Percentiles rank a stretch among this genome's conserved stretches.
phyloP scores from a whole-genome alignment of 352 stramenopile genomes.

The Pythium grandisporangium region DNA sequence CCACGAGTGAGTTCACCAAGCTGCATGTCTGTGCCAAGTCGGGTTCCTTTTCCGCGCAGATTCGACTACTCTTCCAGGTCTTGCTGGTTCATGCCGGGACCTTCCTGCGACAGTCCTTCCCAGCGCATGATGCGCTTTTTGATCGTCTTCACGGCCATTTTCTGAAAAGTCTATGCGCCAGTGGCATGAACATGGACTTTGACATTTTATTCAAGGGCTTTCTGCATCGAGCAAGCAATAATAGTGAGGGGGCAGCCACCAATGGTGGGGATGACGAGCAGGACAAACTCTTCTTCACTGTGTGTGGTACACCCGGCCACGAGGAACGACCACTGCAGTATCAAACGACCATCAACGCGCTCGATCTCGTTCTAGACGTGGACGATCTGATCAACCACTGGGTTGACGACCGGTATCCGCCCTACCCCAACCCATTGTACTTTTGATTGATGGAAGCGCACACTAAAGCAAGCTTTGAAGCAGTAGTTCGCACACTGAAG shows the following conservation, averaged over 20 bases:
- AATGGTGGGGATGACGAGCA: constrained; percentile 3
- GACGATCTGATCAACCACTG: constrained; percentile 68
- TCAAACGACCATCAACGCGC: constrained; percentile 43
- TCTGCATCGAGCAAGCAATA: constrained; percentile 16
- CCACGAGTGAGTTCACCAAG: constrained; percentile 53
- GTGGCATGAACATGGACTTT: constrained; percentile 43
- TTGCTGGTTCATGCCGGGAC: constrained; percentile 27
- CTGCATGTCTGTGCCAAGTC: constrained; percentile 44
- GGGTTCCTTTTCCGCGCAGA: constrained; percentile 31
- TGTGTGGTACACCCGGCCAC: constrained; percentile 38
- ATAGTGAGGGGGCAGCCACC: not conserved
- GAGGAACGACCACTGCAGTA: constrained; percentile 43
- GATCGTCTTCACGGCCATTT: constrained; percentile 28
- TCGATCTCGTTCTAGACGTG: constrained; percentile 50
- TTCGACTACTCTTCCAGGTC: constrained; percentile 35
- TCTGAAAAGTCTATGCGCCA: constrained; percentile 31
- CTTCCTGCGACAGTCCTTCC: constrained; percentile 34
- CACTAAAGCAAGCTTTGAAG: not conserved
- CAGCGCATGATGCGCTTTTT: constrained; percentile 48
- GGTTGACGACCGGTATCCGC: constrained; percentile 62
- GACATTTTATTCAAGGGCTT: constrained; percentile 54
- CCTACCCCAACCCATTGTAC: constrained; percentile 62
- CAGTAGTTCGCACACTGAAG: not conserved
- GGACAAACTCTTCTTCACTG: constrained; percentile 42
- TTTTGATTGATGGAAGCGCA: too few species aligned